Evolutionary conservation across 2,329 filamentous ascomycete genomes (phyloP).

Genomic region (Furcasterigmium sp.): DNA sequence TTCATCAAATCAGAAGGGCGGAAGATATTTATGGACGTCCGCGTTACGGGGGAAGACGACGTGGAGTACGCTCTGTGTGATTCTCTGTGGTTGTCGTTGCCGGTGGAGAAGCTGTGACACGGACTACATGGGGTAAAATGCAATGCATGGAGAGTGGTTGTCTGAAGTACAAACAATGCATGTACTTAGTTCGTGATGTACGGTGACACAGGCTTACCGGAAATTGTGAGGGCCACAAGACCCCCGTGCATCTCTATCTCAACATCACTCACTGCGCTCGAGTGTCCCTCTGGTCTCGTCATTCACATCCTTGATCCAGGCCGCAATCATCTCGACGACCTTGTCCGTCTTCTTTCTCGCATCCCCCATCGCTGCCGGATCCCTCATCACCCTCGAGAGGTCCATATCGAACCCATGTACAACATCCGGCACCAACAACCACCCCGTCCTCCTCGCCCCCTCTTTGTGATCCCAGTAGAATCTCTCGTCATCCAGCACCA

Average conservation of each 20-base stretch:
- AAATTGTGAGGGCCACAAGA: no score
- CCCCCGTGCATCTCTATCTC: no score
- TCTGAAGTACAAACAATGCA: no score
- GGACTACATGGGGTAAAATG: no score
- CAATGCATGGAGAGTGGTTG: no score
- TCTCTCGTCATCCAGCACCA: constrained; percentile 20
- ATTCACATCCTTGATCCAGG: constrained; percentile 16
- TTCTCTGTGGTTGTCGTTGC: constrained; percentile 5
- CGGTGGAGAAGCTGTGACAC: neutral
- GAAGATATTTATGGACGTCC: constrained; percentile 12
- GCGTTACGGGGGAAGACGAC: constrained; percentile 7
- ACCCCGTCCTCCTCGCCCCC: constrained; percentile 15
- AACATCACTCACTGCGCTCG: no score
- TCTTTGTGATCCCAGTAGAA: constrained; percentile 20
- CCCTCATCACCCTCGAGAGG: constrained; percentile 11
- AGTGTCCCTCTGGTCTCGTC: no score
- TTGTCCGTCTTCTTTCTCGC: constrained; percentile 18
- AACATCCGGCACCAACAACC: constrained; percentile 25
- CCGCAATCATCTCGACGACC: constrained; percentile 17
- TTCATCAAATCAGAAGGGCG: constrained; percentile 10
- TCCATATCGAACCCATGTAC: constrained; percentile 24
- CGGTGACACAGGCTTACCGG: no score
- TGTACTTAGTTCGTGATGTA: no score
- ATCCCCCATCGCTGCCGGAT: constrained; percentile 16
- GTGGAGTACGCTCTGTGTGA: constrained; percentile 8